Conservation (phyloP, 257 asterid genomes). For the Rauvolfia tetraphylla region DNA sequence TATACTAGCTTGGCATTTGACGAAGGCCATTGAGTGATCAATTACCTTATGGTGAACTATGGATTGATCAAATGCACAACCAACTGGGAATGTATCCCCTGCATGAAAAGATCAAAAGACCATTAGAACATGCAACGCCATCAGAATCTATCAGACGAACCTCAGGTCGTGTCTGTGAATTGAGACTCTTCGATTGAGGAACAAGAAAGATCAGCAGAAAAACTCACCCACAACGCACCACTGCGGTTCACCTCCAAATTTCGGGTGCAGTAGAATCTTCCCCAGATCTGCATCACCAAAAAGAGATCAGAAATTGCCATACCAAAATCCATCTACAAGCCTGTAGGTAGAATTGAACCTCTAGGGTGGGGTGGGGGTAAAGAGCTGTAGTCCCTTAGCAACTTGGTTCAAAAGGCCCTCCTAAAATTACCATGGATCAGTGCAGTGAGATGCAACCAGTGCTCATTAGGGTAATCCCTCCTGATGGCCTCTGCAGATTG, state of each 20-base stretch:
- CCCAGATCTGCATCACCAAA: slow-evolving; percentile 18
- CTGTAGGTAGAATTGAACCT: too few species aligned
- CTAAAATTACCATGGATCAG: slow-evolving; percentile 20
- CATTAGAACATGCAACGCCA: background rate
- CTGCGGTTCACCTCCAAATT: slow-evolving; percentile 23
- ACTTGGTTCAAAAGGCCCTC: too few species aligned
- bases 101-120: background rate
- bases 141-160: background rate
- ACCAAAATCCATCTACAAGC: background rate
- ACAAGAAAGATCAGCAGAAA: background rate
- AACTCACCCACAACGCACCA: slow-evolving; percentile 26
- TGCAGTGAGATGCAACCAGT: slow-evolving; percentile 26
- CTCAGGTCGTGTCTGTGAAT: too few species aligned
- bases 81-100: slow-evolving; percentile 27
- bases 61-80: slow-evolving; percentile 24
- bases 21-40: background rate
- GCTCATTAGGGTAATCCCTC: slow-evolving; percentile 17
- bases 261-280: slow-evolving; percentile 19
- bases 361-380: background rate
- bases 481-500: slow-evolving; percentile 24
- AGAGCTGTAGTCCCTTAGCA: too few species aligned
- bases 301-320: background rate
- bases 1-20: too few species aligned
- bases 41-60: slow-evolving; percentile 23
- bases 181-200: background rate